phyloP scores from a whole-genome alignment of 1,284 basidiomycete genomes.

The Cutaneotrichosporon curvatum region DNA sequence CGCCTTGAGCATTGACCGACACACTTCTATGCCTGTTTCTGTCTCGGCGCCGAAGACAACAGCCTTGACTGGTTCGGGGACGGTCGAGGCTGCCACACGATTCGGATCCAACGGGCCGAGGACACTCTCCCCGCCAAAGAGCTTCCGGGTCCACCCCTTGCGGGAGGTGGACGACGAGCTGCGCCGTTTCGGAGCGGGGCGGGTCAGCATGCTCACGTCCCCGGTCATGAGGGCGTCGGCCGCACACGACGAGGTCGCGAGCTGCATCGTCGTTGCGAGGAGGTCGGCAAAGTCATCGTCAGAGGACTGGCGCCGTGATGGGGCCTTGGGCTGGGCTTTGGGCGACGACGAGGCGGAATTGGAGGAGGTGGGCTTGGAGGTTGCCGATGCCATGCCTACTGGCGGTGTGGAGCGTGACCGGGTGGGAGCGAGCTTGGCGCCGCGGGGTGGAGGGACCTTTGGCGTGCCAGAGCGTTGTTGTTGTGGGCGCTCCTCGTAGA shows the following conservation, averaged over 20 bases:
- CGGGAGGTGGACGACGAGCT: neutral
- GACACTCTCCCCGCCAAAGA: slow-evolving; percentile 18
- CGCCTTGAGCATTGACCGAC: slow-evolving; percentile 11
- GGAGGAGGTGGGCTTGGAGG: neutral
- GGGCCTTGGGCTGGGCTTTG: neutral
- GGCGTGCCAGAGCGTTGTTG: neutral
- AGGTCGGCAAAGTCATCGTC: neutral
- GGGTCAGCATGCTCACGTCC: neutral
- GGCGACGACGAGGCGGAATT: neutral
- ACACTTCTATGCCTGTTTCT: slow-evolving; percentile 12
- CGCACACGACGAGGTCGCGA: slow-evolving; percentile 1
- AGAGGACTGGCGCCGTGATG: neutral
- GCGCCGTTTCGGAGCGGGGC: neutral
- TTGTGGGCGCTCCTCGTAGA: neutral
- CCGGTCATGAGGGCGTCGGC: slow-evolving; percentile 1
- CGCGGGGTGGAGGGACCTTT: neutral
- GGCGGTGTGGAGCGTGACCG: too few species aligned
- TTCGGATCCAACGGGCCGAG: slow-evolving; percentile 24
- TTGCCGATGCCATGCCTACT: too few species aligned
- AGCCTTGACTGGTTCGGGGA: slow-evolving; percentile 14
- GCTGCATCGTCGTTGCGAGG: slow-evolving; percentile 1
- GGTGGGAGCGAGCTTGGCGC: neutral
- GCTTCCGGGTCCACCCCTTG: neutral
- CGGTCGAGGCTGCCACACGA: slow-evolving; percentile 9
- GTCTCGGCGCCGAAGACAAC: slow-evolving; percentile 28